Base-by-base conservation (phyloP, 257 asterid species). In the Anisodus tanguticus region DNA sequence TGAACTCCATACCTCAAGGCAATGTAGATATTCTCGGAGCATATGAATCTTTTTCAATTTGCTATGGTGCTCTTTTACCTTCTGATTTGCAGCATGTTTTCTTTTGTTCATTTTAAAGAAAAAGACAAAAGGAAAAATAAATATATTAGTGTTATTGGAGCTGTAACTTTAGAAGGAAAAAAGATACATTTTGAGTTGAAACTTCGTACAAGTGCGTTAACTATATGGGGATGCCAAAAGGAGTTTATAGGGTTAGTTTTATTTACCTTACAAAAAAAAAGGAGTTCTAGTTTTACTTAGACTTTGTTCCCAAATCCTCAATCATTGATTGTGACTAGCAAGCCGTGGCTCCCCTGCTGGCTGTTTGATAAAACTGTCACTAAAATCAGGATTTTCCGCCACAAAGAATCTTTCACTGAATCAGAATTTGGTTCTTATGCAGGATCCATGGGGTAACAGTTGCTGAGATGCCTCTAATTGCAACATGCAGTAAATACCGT, bases 391-490 rank as follows among this genome's bases (percentile, higher is more conserved):
- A 76, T 22, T 45, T 76, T 15, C 60, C 15, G 60, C 19, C 2
- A 16, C 4, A 6, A 3, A 8, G 7, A 69, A 51, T 76, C 47
- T 77, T 31, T 53, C 13, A 51, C 82, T 77, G 49, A 76, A 77
- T 26, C 82, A 26, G 49, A 77, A 69, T 22, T 88, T 70, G 67
- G 85, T 54, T 64, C 63, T 70, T 9, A 89, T 89, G 86, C 87
- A 95, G 99, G 91, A 90, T 97, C 87, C 99, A 97, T 35, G 97
- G 99, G 77, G 93, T 89, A 82, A 87, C 88, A 83, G 97, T 97
- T 78, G 99, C 99, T 54, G 99, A 97, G 91, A 85, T 97, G 95
- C 99, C 99, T 80, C 91, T 97, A 67, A 88, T 97, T 79, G 99
- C 98, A 84, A 97, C 99, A 58, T 97, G 99, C 88, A 93, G 95